Evolutionary conservation across 1,284 basidiomycete species (phyloP).

Genomic region (Butyriboletus pseudospeciosus): DNA sequence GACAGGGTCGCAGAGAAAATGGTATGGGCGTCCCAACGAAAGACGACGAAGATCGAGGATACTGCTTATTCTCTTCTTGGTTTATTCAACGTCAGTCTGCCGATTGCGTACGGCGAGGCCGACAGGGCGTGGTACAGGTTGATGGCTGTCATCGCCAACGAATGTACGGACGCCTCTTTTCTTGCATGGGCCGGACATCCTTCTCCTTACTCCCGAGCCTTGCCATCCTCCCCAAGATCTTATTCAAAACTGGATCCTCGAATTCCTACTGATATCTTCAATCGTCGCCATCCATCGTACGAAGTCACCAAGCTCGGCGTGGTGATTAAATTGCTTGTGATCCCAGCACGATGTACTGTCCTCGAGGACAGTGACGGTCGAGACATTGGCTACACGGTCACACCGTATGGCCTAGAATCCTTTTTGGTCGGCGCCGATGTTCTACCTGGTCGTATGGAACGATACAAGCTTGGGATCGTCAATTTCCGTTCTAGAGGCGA

Average conservation of each 20-base stretch:
- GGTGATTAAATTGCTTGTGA: slow-evolving; percentile 10
- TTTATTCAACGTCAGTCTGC: slow-evolving; percentile 16
- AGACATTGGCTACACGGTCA: slow-evolving; percentile 13
- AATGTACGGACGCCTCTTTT: slow-evolving; percentile 18
- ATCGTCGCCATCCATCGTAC: slow-evolving; percentile 13
- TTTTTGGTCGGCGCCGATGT: slow-evolving; percentile 12
- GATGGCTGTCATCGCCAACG: slow-evolving; percentile 17
- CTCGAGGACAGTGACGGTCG: slow-evolving; percentile 10
- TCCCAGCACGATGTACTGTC: slow-evolving; percentile 10
- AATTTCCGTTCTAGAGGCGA: slow-evolving; percentile 5
- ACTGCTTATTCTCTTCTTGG: slow-evolving; percentile 19
- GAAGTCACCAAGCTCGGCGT: slow-evolving; percentile 18
- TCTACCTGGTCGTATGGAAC: background rate
- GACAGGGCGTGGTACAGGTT: slow-evolving; percentile 16
- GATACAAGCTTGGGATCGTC: slow-evolving; percentile 13
- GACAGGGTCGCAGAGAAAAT: slow-evolving; percentile 21
- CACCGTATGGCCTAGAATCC: slow-evolving; percentile 8
- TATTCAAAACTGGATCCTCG: slow-evolving; percentile 10
- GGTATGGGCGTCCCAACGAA: slow-evolving; percentile 16
- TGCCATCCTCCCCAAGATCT: slow-evolving; percentile 15
- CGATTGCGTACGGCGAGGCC: slow-evolving; percentile 21
- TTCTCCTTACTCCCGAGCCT: slow-evolving; percentile 15
- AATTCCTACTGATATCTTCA: background rate
- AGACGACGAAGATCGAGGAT: slow-evolving; percentile 17
- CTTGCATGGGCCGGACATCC: slow-evolving; percentile 18